phyloP scores from a whole-genome alignment of 2,329 filamentous ascomycete genomes.

The Macrophomina pseudophaseolina region DNA sequence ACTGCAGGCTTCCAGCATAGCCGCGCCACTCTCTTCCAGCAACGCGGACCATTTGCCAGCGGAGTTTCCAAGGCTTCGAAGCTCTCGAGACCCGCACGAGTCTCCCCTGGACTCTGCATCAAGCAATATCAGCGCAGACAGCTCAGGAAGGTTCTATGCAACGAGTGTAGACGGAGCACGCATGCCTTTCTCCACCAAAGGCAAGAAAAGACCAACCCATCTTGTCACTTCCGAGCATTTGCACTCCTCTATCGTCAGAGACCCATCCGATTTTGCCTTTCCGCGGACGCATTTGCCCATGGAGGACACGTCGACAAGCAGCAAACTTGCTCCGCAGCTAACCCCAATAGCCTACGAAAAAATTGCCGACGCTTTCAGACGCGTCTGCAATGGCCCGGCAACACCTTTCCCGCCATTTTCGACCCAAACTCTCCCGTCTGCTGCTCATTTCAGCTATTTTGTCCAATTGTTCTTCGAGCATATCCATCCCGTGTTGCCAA shows the following conservation, averaged over 20 bases:
- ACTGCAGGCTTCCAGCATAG: not conserved
- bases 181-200: not conserved
- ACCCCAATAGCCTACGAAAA: not conserved
- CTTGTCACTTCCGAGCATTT: not conserved
- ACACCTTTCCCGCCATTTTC: not conserved
- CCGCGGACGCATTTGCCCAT: not conserved
- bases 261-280: not conserved
- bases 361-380: not conserved
- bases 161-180: not conserved
- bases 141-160: not conserved
- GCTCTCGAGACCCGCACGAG: not conserved
- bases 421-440: not conserved
- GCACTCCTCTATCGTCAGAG: not conserved
- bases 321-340: not conserved
- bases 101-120: not conserved
- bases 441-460: constrained; percentile 10
- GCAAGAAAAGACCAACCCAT: not conserved
- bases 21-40: not conserved
- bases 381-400: not conserved
- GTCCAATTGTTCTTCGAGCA: constrained; percentile 9
- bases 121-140: not conserved
- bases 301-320: not conserved
- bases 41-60: not conserved
- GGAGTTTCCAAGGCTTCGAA: not conserved
- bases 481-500: constrained; percentile 9